Evolutionary conservation across 2,329 filamentous ascomycete genomes (phyloP), one percentile per base, ranked within the genome.

Genomic region (Didymella glomerata): DNA sequence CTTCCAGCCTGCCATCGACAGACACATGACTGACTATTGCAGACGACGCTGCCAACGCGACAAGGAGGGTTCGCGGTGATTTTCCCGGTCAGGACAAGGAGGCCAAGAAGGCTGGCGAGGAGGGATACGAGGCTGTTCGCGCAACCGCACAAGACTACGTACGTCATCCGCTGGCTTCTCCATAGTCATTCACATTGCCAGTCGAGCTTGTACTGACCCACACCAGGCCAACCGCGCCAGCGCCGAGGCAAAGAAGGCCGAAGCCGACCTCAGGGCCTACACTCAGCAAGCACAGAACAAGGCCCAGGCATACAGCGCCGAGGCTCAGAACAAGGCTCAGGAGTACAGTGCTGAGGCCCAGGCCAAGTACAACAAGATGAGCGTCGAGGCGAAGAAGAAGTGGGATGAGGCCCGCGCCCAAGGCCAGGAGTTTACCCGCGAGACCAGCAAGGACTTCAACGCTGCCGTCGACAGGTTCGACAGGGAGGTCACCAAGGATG

Each of bases 1-100:
- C 16, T 16, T 9, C 9, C 8, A n/a, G 16, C 6, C 28, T 20
- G 6, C 20, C 4, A 34, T 25, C n/a, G 11, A 6, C 2, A 20
- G n/a, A 34, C 53, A 40, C 13, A 24, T 1, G 2, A 44, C 69
- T 74, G 66, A 49, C 44, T 27, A 16, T 41, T 38, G 48, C 67
- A 97, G 93, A 89, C 77, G 94, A 97, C 77, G 85, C 90, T 53
- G 85, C 91, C 72, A 85, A 84, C 66, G 86, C 88, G 45, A 87
- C 88, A 11, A 82, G 87, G 64, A 87, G 87, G 68, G 75, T 92
- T 71, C 90, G 86, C 78, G 81, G 83, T 61, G 85, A 91, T 59
- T 71, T 92, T 9, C 88, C 90, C 22, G 86, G 87, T 65, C 82
- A 80, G 63, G 81, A 82, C 60, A 86, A 85, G 66, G 82, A 91